Evolutionary conservation across 2,329 filamentous ascomycete species (phyloP).

Genomic region (Orbilia oligospora): DNA sequence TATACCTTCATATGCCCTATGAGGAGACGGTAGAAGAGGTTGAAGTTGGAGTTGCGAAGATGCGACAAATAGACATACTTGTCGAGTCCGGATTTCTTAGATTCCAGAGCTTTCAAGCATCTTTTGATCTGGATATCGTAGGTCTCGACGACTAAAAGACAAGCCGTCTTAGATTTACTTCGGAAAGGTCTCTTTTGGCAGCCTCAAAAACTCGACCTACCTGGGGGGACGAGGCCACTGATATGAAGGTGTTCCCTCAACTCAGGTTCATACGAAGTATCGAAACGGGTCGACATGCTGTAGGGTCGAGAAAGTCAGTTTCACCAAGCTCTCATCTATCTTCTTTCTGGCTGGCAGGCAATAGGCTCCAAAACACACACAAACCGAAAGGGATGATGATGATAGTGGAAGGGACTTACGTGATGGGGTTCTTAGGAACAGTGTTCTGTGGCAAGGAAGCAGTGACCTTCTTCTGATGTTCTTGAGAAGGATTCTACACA

Average conservation of each 20-base stretch:
- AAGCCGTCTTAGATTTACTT: conserved; percentile 17
- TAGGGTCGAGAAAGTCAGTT: conserved; percentile 36
- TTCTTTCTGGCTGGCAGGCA: neutral
- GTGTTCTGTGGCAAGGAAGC: conserved; percentile 55
- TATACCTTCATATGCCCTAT: conserved; percentile 78
- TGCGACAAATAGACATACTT: conserved; percentile 86
- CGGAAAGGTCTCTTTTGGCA: neutral
- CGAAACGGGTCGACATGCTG: conserved; percentile 66
- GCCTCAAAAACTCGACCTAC: conserved; percentile 61
- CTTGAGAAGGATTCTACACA: conserved; percentile 53
- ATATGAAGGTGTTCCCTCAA: conserved; percentile 71
- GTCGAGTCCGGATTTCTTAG: conserved; percentile 79
- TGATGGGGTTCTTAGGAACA: conserved; percentile 59
- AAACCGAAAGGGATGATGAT: neutral
- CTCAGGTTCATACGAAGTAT: conserved; percentile 70
- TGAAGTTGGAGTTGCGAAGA: conserved; percentile 81
- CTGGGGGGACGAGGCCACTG: conserved; percentile 71
- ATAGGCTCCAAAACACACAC: neutral
- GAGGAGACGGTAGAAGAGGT: conserved; percentile 86
- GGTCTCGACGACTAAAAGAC: conserved; percentile 69
- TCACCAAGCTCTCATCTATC: conserved; percentile 6
- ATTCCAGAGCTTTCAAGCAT: conserved; percentile 81
- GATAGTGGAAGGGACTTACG: conserved; percentile 33
- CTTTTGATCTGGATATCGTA: conserved; percentile 75
- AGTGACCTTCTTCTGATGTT: conserved; percentile 56